Evolutionary conservation across 2,329 filamentous ascomycete species (phyloP), one percentile per base, ranked within the genome.

Genomic region (Dactylella cylindrospora): DNA sequence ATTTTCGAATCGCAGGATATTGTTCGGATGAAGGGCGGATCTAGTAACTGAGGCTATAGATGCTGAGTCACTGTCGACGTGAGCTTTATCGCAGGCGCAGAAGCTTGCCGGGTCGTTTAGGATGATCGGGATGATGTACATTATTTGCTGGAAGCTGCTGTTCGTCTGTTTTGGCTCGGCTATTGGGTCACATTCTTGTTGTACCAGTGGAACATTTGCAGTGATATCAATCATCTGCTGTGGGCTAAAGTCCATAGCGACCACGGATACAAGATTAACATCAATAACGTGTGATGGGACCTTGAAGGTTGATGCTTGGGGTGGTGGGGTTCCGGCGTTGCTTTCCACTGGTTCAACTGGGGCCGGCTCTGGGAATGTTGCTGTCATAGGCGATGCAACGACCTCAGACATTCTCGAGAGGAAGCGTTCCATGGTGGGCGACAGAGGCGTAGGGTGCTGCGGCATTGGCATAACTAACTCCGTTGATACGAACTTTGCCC

Each of bases 401-500:
- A 64, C 59, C 33, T 64, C 59, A n/a, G 50, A 57, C 59, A 64
- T 64, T 28, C 33, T 51, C 2, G 59, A 55, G 10, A 64, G 22
- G 32, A 64, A 64, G 10, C 59, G 38, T 23, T 64, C 59, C 59
- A 64, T 64, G 13, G 59, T 64, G 5, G 59, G 57, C 5, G 59
- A 64, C 26, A 64, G 39, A 26, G 59, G 59, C 10, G 59, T 64
- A 4, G 59, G 59, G 35, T 64, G 59, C 15, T 55, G 50, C 12
- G 59, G 59, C 51, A 64, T 57, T 3, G 59, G 59, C 50, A 55
- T 55, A 32, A 64, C 59, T 22, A 64, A 45, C 51, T 64, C 57
- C 12, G 59, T 64, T 10, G 45, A 40, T 29, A 64, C 59, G 19
- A 64, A 57, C 20, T 57, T 55, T 3, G 52, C 36, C 22, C 50